A percentile compares a stretch with the other conserved stretches of the same genome.
phyloP scores from a whole-genome alignment of 2,329 filamentous ascomycete genomes.

The Gyromitra esculenta region DNA sequence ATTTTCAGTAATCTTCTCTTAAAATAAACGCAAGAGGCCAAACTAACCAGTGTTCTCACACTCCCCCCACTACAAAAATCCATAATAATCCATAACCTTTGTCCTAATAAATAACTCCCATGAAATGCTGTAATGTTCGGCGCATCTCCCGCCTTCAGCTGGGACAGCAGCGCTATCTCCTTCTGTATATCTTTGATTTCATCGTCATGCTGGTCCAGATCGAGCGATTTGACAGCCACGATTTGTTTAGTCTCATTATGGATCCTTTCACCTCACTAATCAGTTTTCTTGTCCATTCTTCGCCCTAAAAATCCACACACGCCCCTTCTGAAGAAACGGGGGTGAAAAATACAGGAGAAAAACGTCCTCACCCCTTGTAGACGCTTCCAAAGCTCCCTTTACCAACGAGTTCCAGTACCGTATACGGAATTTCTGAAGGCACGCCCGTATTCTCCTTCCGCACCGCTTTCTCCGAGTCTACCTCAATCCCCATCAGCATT shows the following conservation, averaged over 20 bases:
- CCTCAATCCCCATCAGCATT: constrained; percentile 4
- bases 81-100: constrained; percentile 86
- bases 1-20: constrained; percentile 47
- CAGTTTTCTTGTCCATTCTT: background rate
- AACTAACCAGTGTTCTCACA: constrained; percentile 71
- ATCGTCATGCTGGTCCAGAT: constrained; percentile 80
- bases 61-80: constrained; percentile 88
- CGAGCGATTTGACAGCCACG: constrained; percentile 83
- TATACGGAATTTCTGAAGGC: constrained; percentile 54
- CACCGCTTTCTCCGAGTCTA: constrained; percentile 54
- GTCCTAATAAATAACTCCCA: constrained; percentile 78
- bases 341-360: constrained; percentile 10
- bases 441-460: constrained; percentile 52
- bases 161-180: constrained; percentile 74
- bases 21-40: constrained; percentile 62
- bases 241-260: constrained; percentile 62
- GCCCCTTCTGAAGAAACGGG: constrained; percentile 9
- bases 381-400: constrained; percentile 58
- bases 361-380: constrained; percentile 56
- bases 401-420: constrained; percentile 56
- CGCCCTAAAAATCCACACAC: background rate
- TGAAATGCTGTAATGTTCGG: constrained; percentile 84
- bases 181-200: constrained; percentile 76
- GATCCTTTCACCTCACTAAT: constrained; percentile 47
- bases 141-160: constrained; percentile 77